A percentile compares a stretch with the other conserved stretches of the same genome.
phyloP scores from a whole-genome alignment of 2,329 filamentous ascomycete species.

The Diaporthe vaccinii region DNA sequence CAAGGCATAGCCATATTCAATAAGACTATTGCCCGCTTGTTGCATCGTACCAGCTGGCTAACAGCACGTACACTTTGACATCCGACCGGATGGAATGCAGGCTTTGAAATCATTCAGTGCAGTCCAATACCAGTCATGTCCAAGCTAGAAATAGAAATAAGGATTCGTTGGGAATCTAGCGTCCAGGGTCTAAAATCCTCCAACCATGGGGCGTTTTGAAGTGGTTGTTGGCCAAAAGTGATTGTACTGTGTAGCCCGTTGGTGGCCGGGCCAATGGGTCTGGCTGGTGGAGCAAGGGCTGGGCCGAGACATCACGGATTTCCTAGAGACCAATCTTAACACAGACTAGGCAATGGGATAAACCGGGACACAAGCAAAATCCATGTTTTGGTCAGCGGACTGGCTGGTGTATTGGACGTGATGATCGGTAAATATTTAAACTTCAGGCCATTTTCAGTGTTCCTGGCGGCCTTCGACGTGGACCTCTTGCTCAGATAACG shows the following conservation, averaged over 20 bases:
- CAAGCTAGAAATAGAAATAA: not conserved
- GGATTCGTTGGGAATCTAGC: not conserved
- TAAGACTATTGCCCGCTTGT: not conserved
- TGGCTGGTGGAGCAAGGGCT: not conserved
- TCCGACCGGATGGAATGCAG: not conserved
- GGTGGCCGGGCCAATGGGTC: not conserved
- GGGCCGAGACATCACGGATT: not conserved
- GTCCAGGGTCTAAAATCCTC: not conserved
- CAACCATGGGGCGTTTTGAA: not conserved
- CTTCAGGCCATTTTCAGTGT: not conserved
- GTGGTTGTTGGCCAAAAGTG: not conserved
- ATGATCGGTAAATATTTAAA: not conserved
- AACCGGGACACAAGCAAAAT: not conserved
- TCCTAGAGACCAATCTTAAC: not conserved
- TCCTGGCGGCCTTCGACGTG: not conserved
- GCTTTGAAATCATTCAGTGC: not conserved
- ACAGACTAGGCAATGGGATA: not conserved
- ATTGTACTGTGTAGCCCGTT: not conserved
- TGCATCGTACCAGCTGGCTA: not conserved
- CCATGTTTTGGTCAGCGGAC: not conserved
- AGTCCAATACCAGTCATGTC: not conserved
- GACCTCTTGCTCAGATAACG: not conserved
- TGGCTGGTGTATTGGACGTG: not conserved
- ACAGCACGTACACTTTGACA: not conserved
- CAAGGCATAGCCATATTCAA: not conserved